Percentiles rank a stretch among this genome's conserved stretches.
These are phyloP conservation scores for Spencermartinsiella ligniputridi DNA, from an alignment of 1,139 yeast species.

Conservation along the genomic window DNA sequence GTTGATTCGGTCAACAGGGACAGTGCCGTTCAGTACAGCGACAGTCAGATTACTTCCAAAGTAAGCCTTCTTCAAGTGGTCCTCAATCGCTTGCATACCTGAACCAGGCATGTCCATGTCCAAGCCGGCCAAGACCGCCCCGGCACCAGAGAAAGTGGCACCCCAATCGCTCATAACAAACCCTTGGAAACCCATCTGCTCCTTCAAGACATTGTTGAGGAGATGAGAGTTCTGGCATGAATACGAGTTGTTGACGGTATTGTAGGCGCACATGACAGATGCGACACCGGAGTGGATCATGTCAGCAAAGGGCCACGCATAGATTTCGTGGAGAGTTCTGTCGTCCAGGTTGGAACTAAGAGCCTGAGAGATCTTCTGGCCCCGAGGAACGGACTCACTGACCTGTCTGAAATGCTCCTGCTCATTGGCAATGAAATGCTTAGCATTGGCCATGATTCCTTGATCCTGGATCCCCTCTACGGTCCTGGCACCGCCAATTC, in stretches of 20 bases:
- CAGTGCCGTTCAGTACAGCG: slow-evolving; percentile 52
- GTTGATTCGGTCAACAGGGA: slow-evolving; percentile 52
- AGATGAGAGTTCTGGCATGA: slow-evolving; percentile 60
- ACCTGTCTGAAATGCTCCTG: slow-evolving; percentile 63
- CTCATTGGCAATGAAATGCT: slow-evolving; percentile 57
- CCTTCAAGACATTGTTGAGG: slow-evolving; percentile 52
- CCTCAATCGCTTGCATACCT: slow-evolving; percentile 49
- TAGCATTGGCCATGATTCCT: slow-evolving; percentile 52
- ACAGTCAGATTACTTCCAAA: slow-evolving; percentile 58
- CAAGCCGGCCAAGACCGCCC: slow-evolving; percentile 54
- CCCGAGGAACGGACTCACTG: slow-evolving; percentile 43
- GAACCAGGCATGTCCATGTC: slow-evolving; percentile 72
- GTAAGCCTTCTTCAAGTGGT: slow-evolving; percentile 39
- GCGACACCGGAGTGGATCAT: slow-evolving; percentile 58
- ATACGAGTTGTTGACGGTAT: slow-evolving; percentile 53
- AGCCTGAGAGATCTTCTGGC: slow-evolving; percentile 14
- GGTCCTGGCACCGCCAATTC: slow-evolving; percentile 50
- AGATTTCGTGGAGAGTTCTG: slow-evolving; percentile 58
- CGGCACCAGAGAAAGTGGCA: slow-evolving; percentile 52
- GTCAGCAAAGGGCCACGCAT: slow-evolving; percentile 66
- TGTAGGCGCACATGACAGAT: slow-evolving; percentile 59
- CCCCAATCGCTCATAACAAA: slow-evolving; percentile 66
- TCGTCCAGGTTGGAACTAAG: slow-evolving; percentile 50
- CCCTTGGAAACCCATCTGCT: slow-evolving; percentile 64
- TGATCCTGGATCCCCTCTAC: slow-evolving; percentile 56